phyloP scores from a whole-genome alignment of 1,139 yeast species.

The Blastobotrys arbuscula region DNA sequence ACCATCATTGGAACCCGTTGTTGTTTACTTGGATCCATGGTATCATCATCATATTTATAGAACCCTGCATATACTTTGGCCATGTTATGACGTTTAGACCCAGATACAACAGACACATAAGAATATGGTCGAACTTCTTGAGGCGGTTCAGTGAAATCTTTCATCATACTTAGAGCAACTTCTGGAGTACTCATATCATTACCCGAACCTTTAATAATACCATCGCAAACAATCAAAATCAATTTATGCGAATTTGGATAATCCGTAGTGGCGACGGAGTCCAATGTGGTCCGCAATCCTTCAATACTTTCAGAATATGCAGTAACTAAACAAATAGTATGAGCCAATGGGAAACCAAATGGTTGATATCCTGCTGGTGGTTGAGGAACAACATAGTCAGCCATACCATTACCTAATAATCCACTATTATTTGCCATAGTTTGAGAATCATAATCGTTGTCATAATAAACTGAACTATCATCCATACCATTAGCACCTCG shows the following conservation, averaged over 20 bases:
- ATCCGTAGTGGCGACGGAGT: slow-evolving; percentile 86
- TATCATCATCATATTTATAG: slow-evolving; percentile 24
- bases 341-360: slow-evolving; percentile 81
- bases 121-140: slow-evolving; percentile 25
- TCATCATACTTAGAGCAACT: slow-evolving; percentile 47
- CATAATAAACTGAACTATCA: slow-evolving; percentile 17
- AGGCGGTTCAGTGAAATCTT: slow-evolving; percentile 40
- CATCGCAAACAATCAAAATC: slow-evolving; percentile 83
- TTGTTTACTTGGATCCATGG: slow-evolving; percentile 52
- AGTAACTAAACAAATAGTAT: slow-evolving; percentile 76
- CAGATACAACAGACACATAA: slow-evolving; percentile 32
- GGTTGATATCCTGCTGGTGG: slow-evolving; percentile 90
- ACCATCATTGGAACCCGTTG: slow-evolving; percentile 46
- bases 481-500: slow-evolving; percentile 22
- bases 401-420: slow-evolving; percentile 32
- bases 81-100: slow-evolving; percentile 28
- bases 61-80: slow-evolving; percentile 33
- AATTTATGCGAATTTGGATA: slow-evolving; percentile 93
- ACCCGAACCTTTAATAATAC: slow-evolving; percentile 89
- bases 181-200: slow-evolving; percentile 29
- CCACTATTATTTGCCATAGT: not conserved
- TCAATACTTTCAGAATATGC: slow-evolving; percentile 91
- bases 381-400: slow-evolving; percentile 76
- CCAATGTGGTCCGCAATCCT: slow-evolving; percentile 81
- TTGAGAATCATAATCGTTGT: slow-evolving; percentile 13